Percentiles rank a stretch among this genome's conserved stretches.
phyloP scores from a whole-genome alignment of 2,329 filamentous ascomycete species.

The Nothopassalora personata region DNA sequence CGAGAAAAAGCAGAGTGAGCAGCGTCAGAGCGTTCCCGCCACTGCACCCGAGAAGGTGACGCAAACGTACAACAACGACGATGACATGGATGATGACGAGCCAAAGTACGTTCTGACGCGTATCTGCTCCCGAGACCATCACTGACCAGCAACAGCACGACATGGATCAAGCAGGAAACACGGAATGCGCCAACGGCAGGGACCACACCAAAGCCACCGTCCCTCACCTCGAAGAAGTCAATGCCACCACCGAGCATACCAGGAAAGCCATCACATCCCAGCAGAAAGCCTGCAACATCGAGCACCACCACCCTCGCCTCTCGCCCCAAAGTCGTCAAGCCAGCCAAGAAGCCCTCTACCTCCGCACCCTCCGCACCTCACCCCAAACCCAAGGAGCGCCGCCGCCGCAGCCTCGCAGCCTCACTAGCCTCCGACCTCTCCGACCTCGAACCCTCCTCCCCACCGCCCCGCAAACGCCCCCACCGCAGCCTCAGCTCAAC shows the following conservation, averaged over 20 bases:
- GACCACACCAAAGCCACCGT: not conserved
- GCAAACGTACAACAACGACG: conserved; percentile 13
- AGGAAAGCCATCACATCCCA: not conserved
- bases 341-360: not conserved
- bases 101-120: not conserved
- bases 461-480: not conserved
- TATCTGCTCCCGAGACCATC: not conserved
- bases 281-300: not conserved
- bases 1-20: conserved; percentile 13
- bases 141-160: not conserved
- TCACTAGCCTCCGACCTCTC: conserved; percentile 4
- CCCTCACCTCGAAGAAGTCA: not conserved
- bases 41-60: conserved; percentile 6
- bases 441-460: not conserved
- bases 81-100: conserved; percentile 16
- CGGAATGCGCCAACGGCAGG: not conserved
- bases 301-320: not conserved
- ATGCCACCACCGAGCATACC: not conserved
- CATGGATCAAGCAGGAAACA: not conserved
- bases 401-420: not conserved
- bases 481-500: not conserved
- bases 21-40: conserved; percentile 3
- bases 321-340: not conserved
- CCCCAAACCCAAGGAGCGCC: not conserved
- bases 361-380: not conserved